Conservation (phyloP, 2,329 filamentous ascomycete genomes). For the Pyrenochaeta sp. region DNA sequence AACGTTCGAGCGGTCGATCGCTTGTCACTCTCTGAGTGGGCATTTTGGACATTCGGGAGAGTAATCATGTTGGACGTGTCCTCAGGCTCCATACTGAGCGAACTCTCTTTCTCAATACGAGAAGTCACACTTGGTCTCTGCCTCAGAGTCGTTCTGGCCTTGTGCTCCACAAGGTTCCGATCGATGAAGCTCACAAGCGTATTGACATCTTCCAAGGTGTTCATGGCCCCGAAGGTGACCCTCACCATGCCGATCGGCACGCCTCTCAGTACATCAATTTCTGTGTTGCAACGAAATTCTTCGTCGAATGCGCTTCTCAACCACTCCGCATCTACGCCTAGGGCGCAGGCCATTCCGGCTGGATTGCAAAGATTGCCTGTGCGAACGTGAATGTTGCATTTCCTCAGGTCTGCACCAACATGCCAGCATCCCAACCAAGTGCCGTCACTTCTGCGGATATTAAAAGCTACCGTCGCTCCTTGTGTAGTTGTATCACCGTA, state of each 20-base stretch:
- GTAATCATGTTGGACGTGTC: too few species aligned
- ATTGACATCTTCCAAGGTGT: conserved; percentile 64
- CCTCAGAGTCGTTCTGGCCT: too few species aligned
- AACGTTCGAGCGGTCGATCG: too few species aligned
- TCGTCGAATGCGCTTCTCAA: conserved; percentile 63
- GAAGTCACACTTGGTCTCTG: too few species aligned
- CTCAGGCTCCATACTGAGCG: too few species aligned
- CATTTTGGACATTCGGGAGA: too few species aligned
- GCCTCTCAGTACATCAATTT: conserved; percentile 62
- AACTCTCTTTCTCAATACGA: too few species aligned
- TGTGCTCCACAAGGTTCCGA: too few species aligned
- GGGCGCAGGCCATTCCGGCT: conserved; percentile 57
- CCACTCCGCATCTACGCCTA: conserved; percentile 63
- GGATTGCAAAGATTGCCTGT: conserved; percentile 67
- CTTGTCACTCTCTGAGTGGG: too few species aligned
- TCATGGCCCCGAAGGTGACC: conserved; percentile 70
- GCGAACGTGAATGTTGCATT: conserved; percentile 66
- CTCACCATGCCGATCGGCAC: conserved; percentile 67
- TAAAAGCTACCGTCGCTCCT: conserved; percentile 72
- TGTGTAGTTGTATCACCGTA: conserved; percentile 64
- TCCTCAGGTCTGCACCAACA: conserved; percentile 67
- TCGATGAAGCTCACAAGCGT: too few species aligned
- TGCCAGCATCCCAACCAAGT: conserved; percentile 64
- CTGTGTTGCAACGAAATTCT: conserved; percentile 66
- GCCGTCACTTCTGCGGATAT: conserved; percentile 63